A percentile compares a stretch with the other conserved stretches of the same genome.
Conservation (phyloP, 2,329 filamentous ascomycete genomes). For the Bisporella sp. region DNA sequence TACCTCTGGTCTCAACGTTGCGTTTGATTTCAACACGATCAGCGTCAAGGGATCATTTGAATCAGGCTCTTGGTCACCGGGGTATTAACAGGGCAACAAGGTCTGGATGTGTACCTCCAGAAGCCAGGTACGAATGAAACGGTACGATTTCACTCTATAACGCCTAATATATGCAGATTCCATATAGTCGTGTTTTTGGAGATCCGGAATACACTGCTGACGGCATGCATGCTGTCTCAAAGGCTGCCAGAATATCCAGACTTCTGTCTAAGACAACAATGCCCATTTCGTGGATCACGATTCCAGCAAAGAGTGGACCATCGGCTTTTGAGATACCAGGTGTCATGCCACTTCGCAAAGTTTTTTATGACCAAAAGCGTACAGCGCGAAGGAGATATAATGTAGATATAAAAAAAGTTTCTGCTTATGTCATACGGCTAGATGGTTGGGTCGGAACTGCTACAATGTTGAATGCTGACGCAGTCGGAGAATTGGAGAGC, state of each 20-base stretch:
- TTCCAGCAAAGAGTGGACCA: slow-evolving; percentile 33
- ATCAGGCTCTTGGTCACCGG: slow-evolving; percentile 7
- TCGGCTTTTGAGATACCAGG: slow-evolving; percentile 38
- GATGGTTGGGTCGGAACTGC: slow-evolving; percentile 47
- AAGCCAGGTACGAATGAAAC: slow-evolving; percentile 38
- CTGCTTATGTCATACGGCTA: slow-evolving; percentile 41
- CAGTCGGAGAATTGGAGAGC: slow-evolving; percentile 38
- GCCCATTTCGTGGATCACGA: slow-evolving; percentile 40
- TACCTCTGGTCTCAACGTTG: slow-evolving; percentile 53
- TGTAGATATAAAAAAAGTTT: slow-evolving; percentile 32
- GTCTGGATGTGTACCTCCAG: slow-evolving; percentile 37
- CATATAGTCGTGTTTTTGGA: slow-evolving; percentile 36
- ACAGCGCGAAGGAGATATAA: slow-evolving; percentile 39
- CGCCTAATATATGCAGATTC: slow-evolving; percentile 36
- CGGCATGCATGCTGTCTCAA: slow-evolving; percentile 13
- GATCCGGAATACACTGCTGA: slow-evolving; percentile 21
- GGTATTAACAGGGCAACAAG: slow-evolving; percentile 33
- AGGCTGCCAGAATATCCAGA: slow-evolving; percentile 14
- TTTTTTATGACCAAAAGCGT: slow-evolving; percentile 46
- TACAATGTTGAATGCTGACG: slow-evolving; percentile 25
- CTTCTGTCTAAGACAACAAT: slow-evolving; percentile 30
- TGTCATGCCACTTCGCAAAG: slow-evolving; percentile 41
- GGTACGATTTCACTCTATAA: slow-evolving; percentile 37
- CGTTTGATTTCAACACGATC: slow-evolving; percentile 42
- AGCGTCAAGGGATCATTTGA: slow-evolving; percentile 28